Base-by-base conservation (phyloP, 441 rosid species). In the Raphanus hybrid region DNA sequence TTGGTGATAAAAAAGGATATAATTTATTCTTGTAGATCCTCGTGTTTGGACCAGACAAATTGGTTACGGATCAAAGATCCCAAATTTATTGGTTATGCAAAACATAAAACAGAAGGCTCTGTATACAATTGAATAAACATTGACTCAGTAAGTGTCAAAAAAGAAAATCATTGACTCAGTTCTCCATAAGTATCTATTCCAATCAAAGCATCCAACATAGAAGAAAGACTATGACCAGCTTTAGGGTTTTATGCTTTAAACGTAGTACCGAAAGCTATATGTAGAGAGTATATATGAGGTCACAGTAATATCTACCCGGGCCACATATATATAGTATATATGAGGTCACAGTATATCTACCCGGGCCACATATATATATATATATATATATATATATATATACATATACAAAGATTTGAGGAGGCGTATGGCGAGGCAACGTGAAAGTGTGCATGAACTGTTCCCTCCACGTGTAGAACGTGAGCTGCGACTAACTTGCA, bases 371-470 rank as follows among this genome's bases (percentile, higher is more conserved):
- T 20, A 20, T 20, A 20, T 20, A 20, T 20, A 20, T 20, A 20
- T 5, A 34, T 37, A 57, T 63, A 39, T 52, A 15, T 39, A 6
- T 6, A 18, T 43, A n/a, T 16, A 20, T 26, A 39, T 59, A 45
- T 32, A 67, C 32, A 14, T 59, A 52, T 62, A 66, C 58, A 60
- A 7, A 50, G 50, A 48, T 57, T 37, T 60, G 16, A 69, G 68
- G 69, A 64, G 43, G 82, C 82, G 79, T 75, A 79, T 79, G 82
- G 63, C 72, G 6, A 64, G 57, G 60, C 71, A 48, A 69, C 71
- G 75, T 79, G 4, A 74, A 75, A 79, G 82, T 74, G 82, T 79
- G 82, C 79, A 75, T 74, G 71, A 18, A 79, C 82, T 74, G 82
- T 79, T 79, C 68, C 37, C 2, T 45, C 71, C 82, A 79, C 82